Evolutionary conservation across 108 stramenopile species (phyloP), one percentile per base, ranked within the genome.

Genomic region (Pseudonitzschia pungens): DNA sequence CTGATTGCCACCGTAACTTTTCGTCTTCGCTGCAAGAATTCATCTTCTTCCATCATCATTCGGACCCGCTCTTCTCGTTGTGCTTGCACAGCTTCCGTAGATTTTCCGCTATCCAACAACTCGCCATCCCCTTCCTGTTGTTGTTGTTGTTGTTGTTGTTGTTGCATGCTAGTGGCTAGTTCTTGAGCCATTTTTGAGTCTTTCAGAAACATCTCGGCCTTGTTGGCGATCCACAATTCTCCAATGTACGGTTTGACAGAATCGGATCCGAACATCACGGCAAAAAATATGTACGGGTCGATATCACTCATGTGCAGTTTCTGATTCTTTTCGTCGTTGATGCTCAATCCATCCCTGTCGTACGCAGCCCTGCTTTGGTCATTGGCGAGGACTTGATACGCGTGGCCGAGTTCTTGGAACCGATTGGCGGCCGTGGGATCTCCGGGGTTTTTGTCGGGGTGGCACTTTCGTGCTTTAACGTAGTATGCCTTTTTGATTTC

Each of bases 401-500:
- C 97, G 68, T 94, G 90, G 16, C 93, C 91, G 18, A 97, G 62
- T 27, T 79, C 84, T 81, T 96, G 97, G 75, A 97, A 97, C 72
- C 88, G 88, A 14, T 83, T 71, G 9, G 86, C 84, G 21, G 92
- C 93, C 26, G 92, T 85, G 14, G 93, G 89, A 78, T 94, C 92
- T 53, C 83, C 92, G n/a, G 86, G 88, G 60, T 88, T 87, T 76
- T 92, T 93, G 68, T 96, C 97, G 10, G 97, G 97, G 70, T 86
- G 85, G 54, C 82, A 83, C 62, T 87, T 80, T 29, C 92, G 64
- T 24, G 95, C 94, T 65, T 89, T 85, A 51, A 91, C 89, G 75
- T 92, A 95, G 66, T 97, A 97, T 6, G 92, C 93, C 75, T 96
- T 96, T 66, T 94, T 95, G 55, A 97, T 93, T 74, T 95, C 90